phyloP scores from a whole-genome alignment of 2,329 filamentous ascomycete species.

The Scytalidium lignicola region DNA sequence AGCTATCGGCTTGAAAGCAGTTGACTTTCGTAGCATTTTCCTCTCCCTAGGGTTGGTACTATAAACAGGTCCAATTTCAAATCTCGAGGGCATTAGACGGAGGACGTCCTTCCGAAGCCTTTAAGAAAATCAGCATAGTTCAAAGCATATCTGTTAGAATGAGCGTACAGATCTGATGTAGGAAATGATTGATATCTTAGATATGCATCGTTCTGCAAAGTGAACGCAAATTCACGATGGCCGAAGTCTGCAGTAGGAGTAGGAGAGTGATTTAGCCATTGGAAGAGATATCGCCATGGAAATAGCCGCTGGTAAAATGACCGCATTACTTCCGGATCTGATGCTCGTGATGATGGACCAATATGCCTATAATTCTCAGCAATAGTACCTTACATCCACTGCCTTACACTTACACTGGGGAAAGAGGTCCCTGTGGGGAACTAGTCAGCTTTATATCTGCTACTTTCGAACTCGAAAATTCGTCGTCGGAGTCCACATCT shows the following conservation, averaged over 20 bases:
- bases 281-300: slow-evolving; percentile 89
- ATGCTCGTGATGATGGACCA: slow-evolving; percentile 40
- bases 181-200: slow-evolving; percentile 82
- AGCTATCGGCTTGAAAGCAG: slow-evolving; percentile 76
- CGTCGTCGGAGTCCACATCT: slow-evolving; percentile 55
- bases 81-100: slow-evolving; percentile 81
- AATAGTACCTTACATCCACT: slow-evolving; percentile 4
- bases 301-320: slow-evolving; percentile 95
- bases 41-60: slow-evolving; percentile 88
- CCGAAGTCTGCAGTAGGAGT: slow-evolving; percentile 82
- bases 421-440: slow-evolving; percentile 37
- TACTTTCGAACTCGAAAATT: slow-evolving; percentile 47
- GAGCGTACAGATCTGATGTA: slow-evolving; percentile 54
- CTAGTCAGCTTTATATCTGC: slow-evolving; percentile 36
- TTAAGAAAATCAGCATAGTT: slow-evolving; percentile 13
- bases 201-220: slow-evolving; percentile 87
- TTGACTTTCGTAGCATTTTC: slow-evolving; percentile 76
- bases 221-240: slow-evolving; percentile 94
- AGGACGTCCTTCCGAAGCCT: slow-evolving; percentile 89
- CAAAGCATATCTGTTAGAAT: background rate
- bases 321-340: slow-evolving; percentile 80
- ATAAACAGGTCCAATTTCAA: slow-evolving; percentile 98
- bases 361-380: slow-evolving; percentile 27
- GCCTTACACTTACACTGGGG: slow-evolving; percentile 35
- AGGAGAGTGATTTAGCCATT: slow-evolving; percentile 95